Base-by-base conservation (phyloP, 1,139 yeast genomes). In the Sugiyamaella grinbergsii region DNA sequence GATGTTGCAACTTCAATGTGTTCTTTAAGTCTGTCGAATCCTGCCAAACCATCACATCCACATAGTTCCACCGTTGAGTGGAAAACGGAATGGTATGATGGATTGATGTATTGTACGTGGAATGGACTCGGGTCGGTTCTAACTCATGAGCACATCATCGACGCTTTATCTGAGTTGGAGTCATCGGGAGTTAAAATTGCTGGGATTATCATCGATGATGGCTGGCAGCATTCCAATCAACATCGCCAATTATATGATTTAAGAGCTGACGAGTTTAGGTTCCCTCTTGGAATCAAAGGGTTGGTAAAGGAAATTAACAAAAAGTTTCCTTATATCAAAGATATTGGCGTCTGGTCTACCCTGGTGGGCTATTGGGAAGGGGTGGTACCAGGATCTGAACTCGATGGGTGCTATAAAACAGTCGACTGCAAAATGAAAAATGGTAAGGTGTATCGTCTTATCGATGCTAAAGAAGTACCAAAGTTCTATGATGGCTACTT, bases 321-420 rank as follows among this genome's bases (percentile, higher is more conserved):
- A n/a, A 46, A 49, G 26, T 67, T 59, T 48, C 66, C 68, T 1
- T 65, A 67, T 45, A 57, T 67, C 24, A 47, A 48, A 38, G 65
- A 64, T 23, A 60, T 66, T 38, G 67, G 66, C 2, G 69, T 66
- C 6, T 66, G 70, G 70, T 65, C 66, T 16, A 65, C 70, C 1
- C 44, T 67, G 13, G 51, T 54, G 10, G 70, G 70, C 4, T 66
- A 64, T 44, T 67, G 70, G 69, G 57, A 63, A 36, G 70, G 70
- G 1, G 51, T 66, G 20, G 55, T 50, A 2, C 64, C 60, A 3
- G 59, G 57, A 5, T 56, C 65, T 11, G 54, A 51, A 37, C 42
- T 60, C 20, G 64, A 60, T 28, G 31, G 50, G 37, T 45, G 42
- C 18, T 63, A 60, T 46, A 55, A 50, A 34, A 58, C 59, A 20